Conservation (phyloP, 768 basidiomycete genomes). For the Lanmaoa pseudosensibilis region DNA sequence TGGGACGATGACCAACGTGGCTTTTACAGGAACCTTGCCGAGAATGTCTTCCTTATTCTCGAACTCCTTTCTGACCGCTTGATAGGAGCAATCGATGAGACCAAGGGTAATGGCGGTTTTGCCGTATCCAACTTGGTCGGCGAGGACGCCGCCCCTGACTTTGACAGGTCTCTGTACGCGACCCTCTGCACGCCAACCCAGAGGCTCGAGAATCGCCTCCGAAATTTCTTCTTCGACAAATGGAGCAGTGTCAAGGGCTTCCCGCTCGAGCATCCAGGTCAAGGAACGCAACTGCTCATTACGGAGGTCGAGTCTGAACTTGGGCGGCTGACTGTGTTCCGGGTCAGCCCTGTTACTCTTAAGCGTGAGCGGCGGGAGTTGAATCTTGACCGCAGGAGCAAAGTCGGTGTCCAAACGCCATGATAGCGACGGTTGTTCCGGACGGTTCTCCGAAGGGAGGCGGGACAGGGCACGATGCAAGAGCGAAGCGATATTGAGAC, state of each 20-base stretch:
- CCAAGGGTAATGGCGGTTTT: constrained; percentile 95
- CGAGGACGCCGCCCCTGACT: constrained; percentile 87
- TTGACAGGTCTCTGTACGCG: constrained; percentile 75
- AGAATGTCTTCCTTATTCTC: constrained; percentile 42
- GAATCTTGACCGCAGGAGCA: constrained; percentile 57
- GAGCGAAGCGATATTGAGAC: constrained; percentile 84
- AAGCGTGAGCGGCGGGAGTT: constrained; percentile 65
- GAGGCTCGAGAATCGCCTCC: constrained; percentile 79
- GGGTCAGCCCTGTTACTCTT: constrained; percentile 73
- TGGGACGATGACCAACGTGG: constrained; percentile 82
- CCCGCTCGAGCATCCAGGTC: constrained; percentile 89
- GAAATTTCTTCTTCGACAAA: constrained; percentile 95
- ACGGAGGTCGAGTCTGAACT: constrained; percentile 71
- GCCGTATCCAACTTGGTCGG: constrained; percentile 96
- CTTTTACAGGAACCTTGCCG: constrained; percentile 78
- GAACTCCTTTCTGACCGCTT: constrained; percentile 59
- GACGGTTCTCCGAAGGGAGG: constrained; percentile 58
- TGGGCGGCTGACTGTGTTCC: constrained; percentile 72
- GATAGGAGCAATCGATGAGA: constrained; percentile 72
- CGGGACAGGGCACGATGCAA: constrained; percentile 83
- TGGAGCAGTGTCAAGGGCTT: constrained; percentile 58
- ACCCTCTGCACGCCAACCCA: constrained; percentile 95
- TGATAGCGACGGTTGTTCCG: constrained; percentile 51
- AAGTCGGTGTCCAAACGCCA: constrained; percentile 87
- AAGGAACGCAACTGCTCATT: constrained; percentile 88